Percentiles rank a stretch among this genome's conserved stretches.
phyloP scores from a whole-genome alignment of 805 yeast genomes.

The Myxozyma sirexii region DNA sequence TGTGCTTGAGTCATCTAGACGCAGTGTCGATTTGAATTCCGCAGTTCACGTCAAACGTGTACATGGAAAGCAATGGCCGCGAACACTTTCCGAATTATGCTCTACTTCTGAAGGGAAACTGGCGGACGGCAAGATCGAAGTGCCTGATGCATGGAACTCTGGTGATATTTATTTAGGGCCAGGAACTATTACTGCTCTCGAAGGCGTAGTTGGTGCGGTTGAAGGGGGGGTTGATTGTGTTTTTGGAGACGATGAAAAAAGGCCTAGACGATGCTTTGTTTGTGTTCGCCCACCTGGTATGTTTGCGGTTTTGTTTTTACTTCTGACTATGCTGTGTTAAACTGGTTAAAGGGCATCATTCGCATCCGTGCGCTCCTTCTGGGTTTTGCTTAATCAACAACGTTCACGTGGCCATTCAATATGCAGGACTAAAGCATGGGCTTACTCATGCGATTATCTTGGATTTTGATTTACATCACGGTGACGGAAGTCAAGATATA shows the following conservation, averaged over 20 bases:
- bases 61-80: constrained; percentile 78
- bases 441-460: constrained; percentile 80
- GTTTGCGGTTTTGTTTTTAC: constrained; percentile 34
- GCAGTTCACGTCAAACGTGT: constrained; percentile 63
- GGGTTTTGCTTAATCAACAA: constrained; percentile 83
- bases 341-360: constrained; percentile 86
- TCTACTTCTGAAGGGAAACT: constrained; percentile 59
- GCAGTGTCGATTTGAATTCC: constrained; percentile 29
- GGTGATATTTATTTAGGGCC: constrained; percentile 79
- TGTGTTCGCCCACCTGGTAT: constrained; percentile 32
- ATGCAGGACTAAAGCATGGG: constrained; percentile 62
- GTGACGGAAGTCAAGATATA: constrained; percentile 86
- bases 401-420: constrained; percentile 78
- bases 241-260: constrained; percentile 43
- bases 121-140: constrained; percentile 60
- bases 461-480: constrained; percentile 85
- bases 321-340: constrained; percentile 53
- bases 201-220: constrained; percentile 76
- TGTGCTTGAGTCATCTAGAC: constrained; percentile 11
- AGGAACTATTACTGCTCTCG: constrained; percentile 66
- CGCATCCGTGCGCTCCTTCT: constrained; percentile 79
- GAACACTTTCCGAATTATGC: constrained; percentile 59
- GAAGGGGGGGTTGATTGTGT: constrained; percentile 68
- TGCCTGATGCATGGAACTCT: constrained; percentile 78
- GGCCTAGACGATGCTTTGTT: constrained; percentile 21